Base-by-base conservation (phyloP, 1,284 basidiomycete genomes). In the Cutaneotrichosporon dermatis region DNA sequence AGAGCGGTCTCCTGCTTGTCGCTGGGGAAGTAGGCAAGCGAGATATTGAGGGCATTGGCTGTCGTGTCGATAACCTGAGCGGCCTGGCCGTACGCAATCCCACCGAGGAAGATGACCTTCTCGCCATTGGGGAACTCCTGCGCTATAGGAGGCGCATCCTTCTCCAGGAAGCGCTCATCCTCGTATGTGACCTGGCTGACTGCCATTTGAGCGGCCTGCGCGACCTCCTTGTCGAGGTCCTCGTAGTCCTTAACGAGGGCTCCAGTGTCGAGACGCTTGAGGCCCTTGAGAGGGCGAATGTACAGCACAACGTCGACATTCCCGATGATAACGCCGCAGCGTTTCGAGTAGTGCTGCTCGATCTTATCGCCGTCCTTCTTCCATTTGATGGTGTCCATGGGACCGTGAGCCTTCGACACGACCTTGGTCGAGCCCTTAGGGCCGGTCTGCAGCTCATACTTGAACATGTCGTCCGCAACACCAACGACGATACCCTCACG, bases 201-300 rank as follows among this genome's bases (percentile, higher is more conserved):
- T 13, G 85, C 83, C 81, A 93, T 85, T 76, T 97, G 93, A 2
- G 92, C 83, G 0, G 92, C 91, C 65, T 89, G 88, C 61, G 92
- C 89, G 9, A 84, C 81, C 76, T 96, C 92, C 69, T 90, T 90
- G 35, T 91, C 86, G 0, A 79, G 74, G 0, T 81, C 85, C 69
- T 95, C 92, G 72, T 95, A 99, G 68, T 99, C 92, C 78, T 99
- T 99, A 64, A 97, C 84, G 61, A 98, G 84, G 0, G 94, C 89
- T 10, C 91, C 95, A 34, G 84, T 86, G 62, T 97, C 91, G 43
- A 94, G 79, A 12, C 91, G 87, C 76, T 89, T 93, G 66, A 99
- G 79, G 37, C 93, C 92, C 82, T 93, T 95, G 60, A 97, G 79
- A 0, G 92, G 90, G 40, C 86, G 82, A 15, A 93, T 86, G 70